Conservation (phyloP, 352 stramenopile genomes). For the Globisporangium middletonii region DNA sequence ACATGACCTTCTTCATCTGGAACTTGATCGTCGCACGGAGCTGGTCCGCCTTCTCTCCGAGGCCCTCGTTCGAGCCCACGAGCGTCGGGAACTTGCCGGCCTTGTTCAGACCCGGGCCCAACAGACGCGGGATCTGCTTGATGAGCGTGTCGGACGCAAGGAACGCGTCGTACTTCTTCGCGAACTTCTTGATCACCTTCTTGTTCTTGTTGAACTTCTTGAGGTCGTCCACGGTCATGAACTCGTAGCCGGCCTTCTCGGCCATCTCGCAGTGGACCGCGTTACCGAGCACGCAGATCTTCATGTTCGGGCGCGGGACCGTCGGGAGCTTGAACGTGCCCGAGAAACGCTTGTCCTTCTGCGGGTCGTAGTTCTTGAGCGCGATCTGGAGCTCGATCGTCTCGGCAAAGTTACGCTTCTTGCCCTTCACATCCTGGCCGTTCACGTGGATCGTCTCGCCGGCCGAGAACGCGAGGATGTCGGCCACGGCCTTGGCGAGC, state of each 20-base stretch:
- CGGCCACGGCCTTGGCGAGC: slow-evolving; percentile 93
- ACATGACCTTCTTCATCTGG: slow-evolving; percentile 99
- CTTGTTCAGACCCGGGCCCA: slow-evolving; percentile 97
- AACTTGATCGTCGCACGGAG: slow-evolving; percentile 99
- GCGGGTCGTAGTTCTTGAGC: slow-evolving; percentile 99
- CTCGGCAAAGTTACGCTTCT: slow-evolving; percentile 99
- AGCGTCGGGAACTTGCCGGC: slow-evolving; percentile 99
- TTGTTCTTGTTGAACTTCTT: slow-evolving; percentile 99
- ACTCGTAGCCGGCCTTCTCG: slow-evolving; percentile 96
- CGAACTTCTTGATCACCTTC: slow-evolving; percentile 99
- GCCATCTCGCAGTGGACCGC: slow-evolving; percentile 98
- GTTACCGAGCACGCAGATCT: slow-evolving; percentile 99
- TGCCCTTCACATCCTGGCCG: slow-evolving; percentile 94
- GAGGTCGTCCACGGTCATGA: slow-evolving; percentile 98
- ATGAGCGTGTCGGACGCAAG: slow-evolving; percentile 98
- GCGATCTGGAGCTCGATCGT: slow-evolving; percentile 98
- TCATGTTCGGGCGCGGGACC: slow-evolving; percentile 93
- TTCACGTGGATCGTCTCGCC: slow-evolving; percentile 92
- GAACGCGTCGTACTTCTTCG: slow-evolving; percentile 99
- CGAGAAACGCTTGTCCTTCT: slow-evolving; percentile 99
- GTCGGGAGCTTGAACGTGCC: slow-evolving; percentile 98
- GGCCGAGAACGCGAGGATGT: slow-evolving; percentile 94
- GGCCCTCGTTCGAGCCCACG: slow-evolving; percentile 91
- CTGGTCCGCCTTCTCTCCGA: slow-evolving; percentile 97
- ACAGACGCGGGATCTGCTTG: slow-evolving; percentile 99